Percentiles rank a stretch among this genome's conserved stretches.
Conservation (phyloP, 2,329 filamentous ascomycete species). For the Fusarium agapanthi region DNA sequence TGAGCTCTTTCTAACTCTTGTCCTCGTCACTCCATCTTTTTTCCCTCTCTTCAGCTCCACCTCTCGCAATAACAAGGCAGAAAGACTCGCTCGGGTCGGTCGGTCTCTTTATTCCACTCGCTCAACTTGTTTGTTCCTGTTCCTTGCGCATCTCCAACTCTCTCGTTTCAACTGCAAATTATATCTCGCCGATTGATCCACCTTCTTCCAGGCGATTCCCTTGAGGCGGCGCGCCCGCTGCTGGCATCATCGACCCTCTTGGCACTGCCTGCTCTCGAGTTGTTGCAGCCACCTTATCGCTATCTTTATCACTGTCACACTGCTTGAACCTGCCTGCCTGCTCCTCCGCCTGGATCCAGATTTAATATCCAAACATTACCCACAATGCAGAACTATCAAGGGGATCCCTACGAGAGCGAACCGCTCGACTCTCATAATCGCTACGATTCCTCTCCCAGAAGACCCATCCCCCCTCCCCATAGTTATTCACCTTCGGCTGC, state of each 20-base stretch:
- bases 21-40: conserved; percentile 19
- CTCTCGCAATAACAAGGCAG: conserved; percentile 14
- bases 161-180: conserved; percentile 20
- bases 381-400: conserved; percentile 47
- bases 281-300: conserved; percentile 4
- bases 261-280: conserved; percentile 18
- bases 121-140: conserved; percentile 22
- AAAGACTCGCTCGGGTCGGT: background rate
- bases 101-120: conserved; percentile 24
- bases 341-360: conserved; percentile 24
- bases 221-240: conserved; percentile 36
- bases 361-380: conserved; percentile 10
- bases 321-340: conserved; percentile 2
- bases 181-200: conserved; percentile 14
- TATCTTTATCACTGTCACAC: background rate
- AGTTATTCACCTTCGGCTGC: conserved; percentile 31
- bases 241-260: conserved; percentile 31
- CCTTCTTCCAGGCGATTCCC: conserved; percentile 8
- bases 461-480: conserved; percentile 34
- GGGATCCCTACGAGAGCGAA: conserved; percentile 49
- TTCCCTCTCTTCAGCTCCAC: conserved; percentile 8
- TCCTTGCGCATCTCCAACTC: conserved; percentile 17
- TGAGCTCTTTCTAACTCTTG: conserved; percentile 2
- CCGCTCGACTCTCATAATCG: conserved; percentile 44
- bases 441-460: conserved; percentile 37